Base-by-base conservation (phyloP, 2,329 filamentous ascomycete species). In the Hymenoscyphus infarciens region DNA sequence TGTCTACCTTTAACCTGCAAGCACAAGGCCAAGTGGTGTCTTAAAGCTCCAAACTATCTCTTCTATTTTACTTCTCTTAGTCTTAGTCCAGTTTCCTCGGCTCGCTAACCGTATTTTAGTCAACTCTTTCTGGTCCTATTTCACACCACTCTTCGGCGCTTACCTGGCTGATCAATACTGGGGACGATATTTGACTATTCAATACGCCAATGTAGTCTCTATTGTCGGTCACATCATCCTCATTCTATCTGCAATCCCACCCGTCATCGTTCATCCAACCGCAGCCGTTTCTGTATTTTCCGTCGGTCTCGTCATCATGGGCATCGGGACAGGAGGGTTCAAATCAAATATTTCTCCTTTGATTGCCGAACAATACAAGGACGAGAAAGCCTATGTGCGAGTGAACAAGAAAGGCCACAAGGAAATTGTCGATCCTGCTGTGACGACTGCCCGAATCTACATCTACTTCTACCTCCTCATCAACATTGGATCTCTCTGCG, bases 161-260 rank as follows among this genome's bases (percentile, higher is more conserved):
- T 83, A 83, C 71, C 76, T 85, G 59, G 81, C 81, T 15, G 76
- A 85, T 68, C 80, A 82, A 69, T 84, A 83, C 64, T 78, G 83
- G 45, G 83, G 83, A 60, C 83, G 84, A 69, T 86, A 83, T 76
- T 84, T 83, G 74, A 85, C 83, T 19, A 85, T 86, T 64, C 76
- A 83, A 66, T 72, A 82, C 56, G 76, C 77, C 56, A 77, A 78
- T 53, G 72, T 71, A 25, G 75, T 79, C 63, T 74, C 76, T 27
- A 77, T 83, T 72, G 65, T 83, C 19, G 83, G 83, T 59, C 78
- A 86, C 57, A 72, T 82, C 45, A 75, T 86, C 59, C 76, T 85
- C 29, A 80, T 83, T 73, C 75, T 81, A 5, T 82, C 57, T 27
- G 57, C 45, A 29, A 60, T 54, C 10, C 42, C 83, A 29, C 80